phyloP scores from a whole-genome alignment of 1,284 basidiomycete species.

The Wolfiporia cocos region DNA sequence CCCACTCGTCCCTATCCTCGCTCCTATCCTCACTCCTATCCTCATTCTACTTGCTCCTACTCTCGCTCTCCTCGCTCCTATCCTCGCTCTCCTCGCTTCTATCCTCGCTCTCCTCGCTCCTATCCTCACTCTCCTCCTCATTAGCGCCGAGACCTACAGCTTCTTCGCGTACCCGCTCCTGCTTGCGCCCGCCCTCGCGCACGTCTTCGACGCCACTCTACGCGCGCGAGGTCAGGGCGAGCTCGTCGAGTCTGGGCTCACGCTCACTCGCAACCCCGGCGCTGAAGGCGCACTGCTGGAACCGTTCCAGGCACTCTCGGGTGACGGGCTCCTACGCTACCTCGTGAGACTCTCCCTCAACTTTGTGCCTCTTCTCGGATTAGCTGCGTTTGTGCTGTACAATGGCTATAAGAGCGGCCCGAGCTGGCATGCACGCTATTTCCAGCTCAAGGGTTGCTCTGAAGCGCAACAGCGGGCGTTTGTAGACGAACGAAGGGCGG shows the following conservation, averaged over 20 bases:
- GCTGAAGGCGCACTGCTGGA: constrained; percentile 28
- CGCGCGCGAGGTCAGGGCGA: constrained; percentile 27
- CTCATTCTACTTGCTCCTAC: constrained; percentile 31
- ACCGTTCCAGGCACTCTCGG: constrained; percentile 29
- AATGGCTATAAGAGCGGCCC: constrained; percentile 45
- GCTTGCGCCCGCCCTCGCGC: constrained; percentile 36
- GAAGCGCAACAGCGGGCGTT: constrained; percentile 41
- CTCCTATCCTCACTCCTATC: constrained; percentile 29
- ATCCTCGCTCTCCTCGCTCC: constrained; percentile 41
- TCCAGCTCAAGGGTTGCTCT: constrained; percentile 59
- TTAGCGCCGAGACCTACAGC: constrained; percentile 32
- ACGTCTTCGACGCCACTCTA: constrained; percentile 40
- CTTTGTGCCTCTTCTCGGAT: constrained; percentile 62
- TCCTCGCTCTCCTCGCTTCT: constrained; percentile 29
- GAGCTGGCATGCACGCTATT: constrained; percentile 60
- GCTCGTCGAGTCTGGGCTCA: constrained; percentile 31
- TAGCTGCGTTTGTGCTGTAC: constrained; percentile 52
- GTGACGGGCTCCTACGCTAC: constrained; percentile 30
- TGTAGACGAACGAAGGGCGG: constrained; percentile 39
- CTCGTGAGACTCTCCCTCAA: constrained; percentile 56
- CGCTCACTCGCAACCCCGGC: constrained; percentile 9
- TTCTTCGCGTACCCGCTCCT: constrained; percentile 39
- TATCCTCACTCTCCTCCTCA: constrained; percentile 27
- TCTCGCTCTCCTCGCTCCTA: constrained; percentile 40
- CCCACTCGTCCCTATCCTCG: constrained; percentile 40